Evolutionary conservation across 2,329 filamentous ascomycete genomes (phyloP), one percentile per base, ranked within the genome.

Genomic region (Colletotrichum tabaci): DNA sequence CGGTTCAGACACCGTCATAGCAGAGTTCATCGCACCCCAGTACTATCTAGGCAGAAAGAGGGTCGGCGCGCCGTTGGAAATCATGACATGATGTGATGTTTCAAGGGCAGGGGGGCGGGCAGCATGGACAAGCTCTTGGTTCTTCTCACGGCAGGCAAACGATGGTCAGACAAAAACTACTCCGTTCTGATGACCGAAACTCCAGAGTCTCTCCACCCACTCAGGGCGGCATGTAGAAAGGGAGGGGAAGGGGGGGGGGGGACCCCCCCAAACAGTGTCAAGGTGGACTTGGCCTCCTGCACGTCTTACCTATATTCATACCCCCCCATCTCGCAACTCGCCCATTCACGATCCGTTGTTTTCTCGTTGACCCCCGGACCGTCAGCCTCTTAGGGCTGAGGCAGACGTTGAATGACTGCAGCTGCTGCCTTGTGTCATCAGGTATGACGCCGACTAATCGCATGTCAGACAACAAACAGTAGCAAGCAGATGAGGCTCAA

Each of bases 331-430:
- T 38, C 61, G 53, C 52, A 58, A 42, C 21, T 52, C 52, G 53
- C 46, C 30, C 57, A 35, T 44, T 62, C 58, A 47, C 16, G 18
- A 50, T 38, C 44, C 26, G 58, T 57, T 30, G 58, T 64, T 50
- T 30, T 18, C 44, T 10, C 44, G 18, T 42, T 13, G 35, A n/a
- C 15, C 66, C 66, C 58, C 64, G 26, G 57, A 26, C 46, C 7
- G 53, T 61, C 52, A 67, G 68, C 68, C 68, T 57, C 44, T 63
- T 63, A 68, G 65, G 65, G 68, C 68, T 57, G 64, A 67, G 46
- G 30, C 16, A 46, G 26, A 49, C 21, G 35, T 44, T 35, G 40
- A 58, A 63, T 71, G 65, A 71, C 65, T 53, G 68, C 68, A 71
- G 68, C 64, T 68, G 65, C 64, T 62, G 58, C 46, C 58, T 68